Conservation (phyloP, 2,329 filamentous ascomycete species). For the Sarocladiaceae sp. region DNA sequence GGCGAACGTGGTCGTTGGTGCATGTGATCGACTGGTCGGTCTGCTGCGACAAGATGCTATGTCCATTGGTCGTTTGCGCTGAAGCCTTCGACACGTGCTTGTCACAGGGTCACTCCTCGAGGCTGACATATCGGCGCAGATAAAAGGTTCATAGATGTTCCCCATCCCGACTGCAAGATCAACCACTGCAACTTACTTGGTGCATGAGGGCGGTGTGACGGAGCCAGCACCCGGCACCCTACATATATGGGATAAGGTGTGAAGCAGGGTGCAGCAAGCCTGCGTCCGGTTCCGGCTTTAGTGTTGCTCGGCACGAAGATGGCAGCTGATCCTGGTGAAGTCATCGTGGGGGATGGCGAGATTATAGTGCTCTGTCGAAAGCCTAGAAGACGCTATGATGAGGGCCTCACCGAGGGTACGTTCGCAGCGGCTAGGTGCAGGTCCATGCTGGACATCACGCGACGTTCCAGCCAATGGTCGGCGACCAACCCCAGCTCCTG, state of each 20-base stretch:
- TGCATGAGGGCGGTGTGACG: slow-evolving; percentile 12
- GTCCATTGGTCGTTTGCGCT: neutral
- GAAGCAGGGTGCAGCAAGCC: neutral
- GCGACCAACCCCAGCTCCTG: neutral
- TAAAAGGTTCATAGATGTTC: neutral
- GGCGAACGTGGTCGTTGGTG: neutral
- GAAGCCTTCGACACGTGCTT: neutral
- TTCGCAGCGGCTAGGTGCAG: slow-evolving; percentile 4
- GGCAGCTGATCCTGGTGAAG: slow-evolving; percentile 6
- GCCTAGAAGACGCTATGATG: neutral
- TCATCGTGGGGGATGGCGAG: slow-evolving; percentile 5
- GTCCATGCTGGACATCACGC: slow-evolving; percentile 6
- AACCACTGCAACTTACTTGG: neutral
- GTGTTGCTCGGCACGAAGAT: neutral
- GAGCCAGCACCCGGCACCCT: slow-evolving; percentile 11
- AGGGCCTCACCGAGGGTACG: neutral
- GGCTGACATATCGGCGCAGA: neutral
- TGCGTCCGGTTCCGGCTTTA: slow-evolving; percentile 5
- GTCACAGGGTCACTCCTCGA: neutral
- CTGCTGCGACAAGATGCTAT: too few species aligned
- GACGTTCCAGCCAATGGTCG: slow-evolving; percentile 7
- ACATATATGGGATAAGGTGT: neutral
- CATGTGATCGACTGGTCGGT: neutral
- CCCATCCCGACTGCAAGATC: neutral
- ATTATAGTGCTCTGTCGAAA: neutral